Evolutionary conservation across 2,329 filamentous ascomycete species (phyloP).

Genomic region (Clonostachys rhizophaga): DNA sequence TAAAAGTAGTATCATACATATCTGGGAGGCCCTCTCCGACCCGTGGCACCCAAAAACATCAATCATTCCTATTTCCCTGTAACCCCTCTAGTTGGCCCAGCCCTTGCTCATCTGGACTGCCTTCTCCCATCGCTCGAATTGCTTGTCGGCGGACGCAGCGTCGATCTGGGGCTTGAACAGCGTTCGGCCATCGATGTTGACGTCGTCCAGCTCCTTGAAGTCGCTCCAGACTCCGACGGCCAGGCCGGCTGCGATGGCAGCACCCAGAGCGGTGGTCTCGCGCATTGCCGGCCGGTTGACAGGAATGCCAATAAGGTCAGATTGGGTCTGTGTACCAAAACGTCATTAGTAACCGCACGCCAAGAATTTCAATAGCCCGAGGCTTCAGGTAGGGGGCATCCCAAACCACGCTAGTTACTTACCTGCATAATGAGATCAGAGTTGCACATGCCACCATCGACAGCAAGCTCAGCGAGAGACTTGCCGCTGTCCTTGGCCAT

Average conservation of each 20-base stretch:
- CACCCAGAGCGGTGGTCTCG: constrained; percentile 77
- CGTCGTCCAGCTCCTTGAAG: constrained; percentile 66
- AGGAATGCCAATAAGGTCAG: constrained; percentile 74
- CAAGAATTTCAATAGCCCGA: not conserved
- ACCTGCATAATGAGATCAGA: constrained; percentile 74
- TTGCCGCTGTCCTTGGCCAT: constrained; percentile 78
- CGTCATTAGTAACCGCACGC: not conserved
- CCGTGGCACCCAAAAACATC: not conserved
- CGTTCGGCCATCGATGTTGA: constrained; percentile 66
- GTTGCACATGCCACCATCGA: constrained; percentile 80
- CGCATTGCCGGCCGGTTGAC: constrained; percentile 77
- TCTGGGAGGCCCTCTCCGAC: not conserved
- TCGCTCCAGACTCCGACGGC: constrained; percentile 71
- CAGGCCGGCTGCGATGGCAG: constrained; percentile 78
- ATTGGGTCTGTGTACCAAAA: constrained; percentile 49
- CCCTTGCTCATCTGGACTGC: constrained; percentile 76
- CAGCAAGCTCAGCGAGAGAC: constrained; percentile 63
- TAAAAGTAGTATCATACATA: not conserved
- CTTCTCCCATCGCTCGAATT: constrained; percentile 70
- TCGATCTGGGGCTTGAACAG: constrained; percentile 64
- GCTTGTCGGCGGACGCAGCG: constrained; percentile 49
- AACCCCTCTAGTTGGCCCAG: constrained; percentile 42
- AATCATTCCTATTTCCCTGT: not conserved
- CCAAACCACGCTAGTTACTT: not conserved
- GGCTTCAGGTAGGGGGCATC: no score